Evolutionary conservation across 257 asterid species (phyloP), one percentile per base, ranked within the genome.

Genomic region (Paraleonurus japonicus): DNA sequence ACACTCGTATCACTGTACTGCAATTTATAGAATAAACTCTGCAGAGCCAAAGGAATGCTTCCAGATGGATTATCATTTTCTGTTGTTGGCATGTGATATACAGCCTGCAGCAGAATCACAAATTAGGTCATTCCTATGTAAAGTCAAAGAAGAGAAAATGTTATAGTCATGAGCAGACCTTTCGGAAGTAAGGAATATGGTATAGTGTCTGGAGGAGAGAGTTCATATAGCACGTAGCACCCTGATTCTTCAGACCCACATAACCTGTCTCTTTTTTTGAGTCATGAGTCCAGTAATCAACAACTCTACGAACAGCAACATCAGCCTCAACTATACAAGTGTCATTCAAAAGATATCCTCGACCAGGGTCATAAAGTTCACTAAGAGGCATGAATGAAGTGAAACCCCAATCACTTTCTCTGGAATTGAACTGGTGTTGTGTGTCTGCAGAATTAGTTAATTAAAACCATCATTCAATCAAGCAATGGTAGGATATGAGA

Each of bases 11-110:
- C 95, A 72, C 88, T 81, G 68, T 88, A 90, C 82, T 90, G 94
- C 78, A 90, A 88, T 89, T 88, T 90, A 78, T 88, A 87, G 84
- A 90, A 90, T 59, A 90, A 85, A 73, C 96, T 88, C 84, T 90
- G 95, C 69, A 90, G 81, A 47, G 96, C 96, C 79, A 90, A 76
- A 70, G 96, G 96, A 65, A 88, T 90, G 81, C 96, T 90, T 74
- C 91, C 88, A 16, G 90, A 68, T 66, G 96, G 95, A 78, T 85
- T 83, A 78, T 90, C 95, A 69, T 88, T 88, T 80, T 88, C 95
- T 26, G 95, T 90, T 66, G 96, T 88, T 1, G 95, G 96, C 95
- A 90, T 90, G 80, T 90, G 96, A 78, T 90, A 90, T 65, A 90
- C 93, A 82, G 95, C 96, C 96, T 89, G 80, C 71, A 72, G 23